Percentiles rank a stretch among this genome's conserved stretches.
These are phyloP conservation scores for Gaillardinia entomophila DNA, from an alignment of 805 yeast species.

Conservation along the genomic window DNA sequence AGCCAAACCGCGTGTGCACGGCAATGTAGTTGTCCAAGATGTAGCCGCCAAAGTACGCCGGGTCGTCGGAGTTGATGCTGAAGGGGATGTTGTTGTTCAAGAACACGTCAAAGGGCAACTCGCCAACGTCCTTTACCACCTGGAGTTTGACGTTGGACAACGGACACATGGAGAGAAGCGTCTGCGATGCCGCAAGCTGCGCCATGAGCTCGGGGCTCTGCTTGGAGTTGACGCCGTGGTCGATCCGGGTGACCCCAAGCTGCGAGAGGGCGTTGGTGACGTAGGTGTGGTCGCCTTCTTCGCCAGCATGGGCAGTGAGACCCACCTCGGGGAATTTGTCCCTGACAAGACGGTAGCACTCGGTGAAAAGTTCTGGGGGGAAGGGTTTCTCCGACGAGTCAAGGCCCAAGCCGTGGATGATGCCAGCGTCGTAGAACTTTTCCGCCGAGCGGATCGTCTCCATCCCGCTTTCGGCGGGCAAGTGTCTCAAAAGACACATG, in stretches of 20 bases:
- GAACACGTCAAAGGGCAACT: conserved; percentile 60
- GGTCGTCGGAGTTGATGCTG: conserved; percentile 57
- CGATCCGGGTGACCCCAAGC: conserved; percentile 57
- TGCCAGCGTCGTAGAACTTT: conserved; percentile 48
- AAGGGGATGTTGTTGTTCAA: conserved; percentile 62
- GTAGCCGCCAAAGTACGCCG: conserved; percentile 78
- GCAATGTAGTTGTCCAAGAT: conserved; percentile 67
- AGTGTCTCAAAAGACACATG: conserved; percentile 78
- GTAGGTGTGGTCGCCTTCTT: conserved; percentile 76
- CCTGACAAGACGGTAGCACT: conserved; percentile 51
- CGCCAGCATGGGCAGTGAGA: conserved; percentile 86
- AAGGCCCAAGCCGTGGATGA: conserved; percentile 72
- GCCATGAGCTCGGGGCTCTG: conserved; percentile 49
- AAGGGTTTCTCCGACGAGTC: conserved; percentile 76
- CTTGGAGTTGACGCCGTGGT: conserved; percentile 70
- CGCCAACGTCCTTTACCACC: conserved; percentile 61
- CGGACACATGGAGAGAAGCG: conserved; percentile 71
- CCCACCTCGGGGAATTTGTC: conserved; percentile 47
- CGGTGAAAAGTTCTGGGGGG: conserved; percentile 65
- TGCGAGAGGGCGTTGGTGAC: conserved; percentile 54
- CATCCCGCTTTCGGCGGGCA: conserved; percentile 55
- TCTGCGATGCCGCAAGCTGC: conserved; percentile 49
- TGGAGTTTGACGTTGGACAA: conserved; percentile 70
- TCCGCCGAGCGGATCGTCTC: conserved; percentile 50
- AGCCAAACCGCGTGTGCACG: conserved; percentile 62